Conservation (phyloP, 805 yeast genomes). For the Scheffersomyces coipomensis region DNA sequence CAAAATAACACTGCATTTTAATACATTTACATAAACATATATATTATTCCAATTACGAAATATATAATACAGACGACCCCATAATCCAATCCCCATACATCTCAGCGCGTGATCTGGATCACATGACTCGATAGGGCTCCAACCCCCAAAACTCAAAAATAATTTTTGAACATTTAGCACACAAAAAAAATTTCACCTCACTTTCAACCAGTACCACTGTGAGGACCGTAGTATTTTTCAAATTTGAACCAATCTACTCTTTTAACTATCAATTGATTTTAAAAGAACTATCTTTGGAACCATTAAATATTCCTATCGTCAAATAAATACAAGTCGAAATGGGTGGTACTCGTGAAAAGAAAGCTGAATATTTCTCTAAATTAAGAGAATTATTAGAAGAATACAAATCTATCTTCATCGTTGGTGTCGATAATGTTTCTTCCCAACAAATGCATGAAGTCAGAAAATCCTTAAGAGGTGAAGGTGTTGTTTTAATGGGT, state of each 20-base stretch:
- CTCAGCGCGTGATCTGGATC: no score
- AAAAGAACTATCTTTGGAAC: slow-evolving; percentile 25
- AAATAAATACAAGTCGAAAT: slow-evolving; percentile 76
- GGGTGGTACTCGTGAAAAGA: slow-evolving; percentile 99
- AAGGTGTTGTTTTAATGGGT: slow-evolving; percentile 97
- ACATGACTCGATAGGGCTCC: not conserved
- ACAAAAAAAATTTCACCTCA: not conserved
- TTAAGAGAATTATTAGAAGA: slow-evolving; percentile 94
- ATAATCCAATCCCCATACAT: no score
- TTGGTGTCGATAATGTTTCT: slow-evolving; percentile 99
- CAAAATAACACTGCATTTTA: no score
- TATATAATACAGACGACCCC: no score
- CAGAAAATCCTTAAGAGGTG: slow-evolving; percentile 94
- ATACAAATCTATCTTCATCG: slow-evolving; percentile 97
- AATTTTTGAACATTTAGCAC: no score
- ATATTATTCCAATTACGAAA: no score
- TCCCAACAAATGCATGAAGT: slow-evolving; percentile 99
- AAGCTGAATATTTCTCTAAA: slow-evolving; percentile 91
- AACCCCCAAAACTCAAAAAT: no score
- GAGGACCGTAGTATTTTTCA: not conserved
- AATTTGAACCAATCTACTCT: not conserved
- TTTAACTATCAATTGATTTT: not conserved
- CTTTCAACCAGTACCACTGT: not conserved
- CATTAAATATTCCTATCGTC: slow-evolving; percentile 93
- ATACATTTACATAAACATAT: no score